Evolutionary conservation across 768 basidiomycete genomes (phyloP).

Genomic region (Boletus speciosus): DNA sequence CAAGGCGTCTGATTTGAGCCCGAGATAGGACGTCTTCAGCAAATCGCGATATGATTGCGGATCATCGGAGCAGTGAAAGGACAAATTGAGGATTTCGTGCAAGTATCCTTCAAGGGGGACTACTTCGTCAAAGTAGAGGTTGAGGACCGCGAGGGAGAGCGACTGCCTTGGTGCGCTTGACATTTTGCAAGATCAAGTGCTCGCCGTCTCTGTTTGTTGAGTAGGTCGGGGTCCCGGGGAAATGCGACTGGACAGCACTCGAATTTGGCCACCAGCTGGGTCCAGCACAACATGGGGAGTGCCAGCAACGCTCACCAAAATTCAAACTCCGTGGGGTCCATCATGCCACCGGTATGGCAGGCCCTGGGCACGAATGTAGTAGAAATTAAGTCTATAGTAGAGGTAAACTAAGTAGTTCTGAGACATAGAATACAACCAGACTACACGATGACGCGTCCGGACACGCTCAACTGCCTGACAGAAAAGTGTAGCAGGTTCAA

Average conservation of each 20-base stretch:
- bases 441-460: no score
- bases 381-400: no score
- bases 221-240: neutral
- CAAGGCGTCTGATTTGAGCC: conserved; percentile 27
- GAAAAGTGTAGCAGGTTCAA: no score
- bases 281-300: no score
- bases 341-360: no score
- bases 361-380: no score
- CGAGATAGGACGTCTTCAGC: conserved; percentile 48
- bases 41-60: conserved; percentile 33
- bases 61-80: conserved; percentile 18
- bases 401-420: no score
- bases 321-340: no score
- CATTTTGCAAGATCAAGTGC: neutral
- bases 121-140: conserved; percentile 43
- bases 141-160: conserved; percentile 35
- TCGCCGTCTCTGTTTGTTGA: neutral
- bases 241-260: neutral
- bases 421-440: no score
- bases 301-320: no score
- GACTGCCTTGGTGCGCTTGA: neutral
- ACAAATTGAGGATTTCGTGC: conserved; percentile 30
- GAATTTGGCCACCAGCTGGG: no score
- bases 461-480: no score
- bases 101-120: conserved; percentile 40